Evolutionary conservation across 2,329 filamentous ascomycete genomes (phyloP), one percentile per base, ranked within the genome.

Genomic region (Penicillium sp.): DNA sequence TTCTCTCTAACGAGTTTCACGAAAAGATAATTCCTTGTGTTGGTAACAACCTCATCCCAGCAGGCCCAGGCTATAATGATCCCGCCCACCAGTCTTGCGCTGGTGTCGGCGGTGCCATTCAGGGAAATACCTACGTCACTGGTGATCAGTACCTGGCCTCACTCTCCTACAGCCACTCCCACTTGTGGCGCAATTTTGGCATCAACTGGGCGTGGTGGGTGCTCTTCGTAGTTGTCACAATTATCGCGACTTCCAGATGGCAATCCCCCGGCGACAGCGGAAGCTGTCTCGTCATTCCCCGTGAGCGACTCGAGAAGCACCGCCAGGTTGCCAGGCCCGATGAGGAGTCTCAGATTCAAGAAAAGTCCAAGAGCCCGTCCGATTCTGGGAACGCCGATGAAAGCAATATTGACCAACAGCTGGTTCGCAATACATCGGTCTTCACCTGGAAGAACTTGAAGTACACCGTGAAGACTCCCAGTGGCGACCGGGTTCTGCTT

Each of bases 401-500:
- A 15, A 49, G 60, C 42, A 56, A 61, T 24, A 60, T 68, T n/a
- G 70, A 76, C 36, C 68, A 67, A 2, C 66, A 76, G 28, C 74
- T 88, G 1, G 70, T 85, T 28, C 80, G 80, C 24, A 88, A 88
- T 66, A 86, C 81, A 0, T 85, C 83, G 0, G 76, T 88, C 0
- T 89, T 90, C 61, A 90, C 87, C 1, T 91, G 87, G 86, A 86
- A 86, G 65, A 81, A 89, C 52, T 79, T 91, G 18, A 80, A 76
- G 1, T 90, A 90, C 64, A 87, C 83, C 0, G 87, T 91, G 53
- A 80, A 84, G 58, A 85, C 81, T 0, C 77, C 80, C 0, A 68
- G 72, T 0, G 82, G 82, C 3, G 70, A 74, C 47, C 79, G 81
- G 10, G 74, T 82, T 60, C 75, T 89, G 1, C 74, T 89, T 26